A percentile compares a stretch with the other conserved stretches of the same genome.
phyloP scores from a whole-genome alignment of 2,329 filamentous ascomycete species.

The Neonectria ditissima region DNA sequence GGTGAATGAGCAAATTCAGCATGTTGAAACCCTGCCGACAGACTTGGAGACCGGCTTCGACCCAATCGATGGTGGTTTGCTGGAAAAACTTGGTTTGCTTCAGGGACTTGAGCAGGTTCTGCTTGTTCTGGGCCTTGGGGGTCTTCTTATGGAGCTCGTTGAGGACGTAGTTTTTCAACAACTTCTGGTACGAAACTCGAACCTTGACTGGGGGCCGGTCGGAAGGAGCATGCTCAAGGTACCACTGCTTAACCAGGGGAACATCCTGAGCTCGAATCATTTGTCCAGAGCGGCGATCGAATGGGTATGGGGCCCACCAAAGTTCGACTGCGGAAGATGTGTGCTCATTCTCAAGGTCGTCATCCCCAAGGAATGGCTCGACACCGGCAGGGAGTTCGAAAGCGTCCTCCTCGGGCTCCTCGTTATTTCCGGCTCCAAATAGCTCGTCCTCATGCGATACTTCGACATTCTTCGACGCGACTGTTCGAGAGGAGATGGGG shows the following conservation, averaged over 20 bases:
- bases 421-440: slow-evolving; percentile 83
- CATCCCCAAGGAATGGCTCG: slow-evolving; percentile 89
- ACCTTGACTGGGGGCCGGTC: slow-evolving; percentile 93
- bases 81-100: slow-evolving; percentile 99
- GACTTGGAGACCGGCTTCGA: slow-evolving; percentile 97
- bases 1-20: slow-evolving; percentile 96
- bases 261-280: slow-evolving; percentile 99
- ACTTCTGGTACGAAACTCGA: slow-evolving; percentile 96
- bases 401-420: slow-evolving; percentile 80
- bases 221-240: slow-evolving; percentile 92
- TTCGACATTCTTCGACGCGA: slow-evolving; percentile 93
- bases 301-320: slow-evolving; percentile 99
- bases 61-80: slow-evolving; percentile 99
- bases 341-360: slow-evolving; percentile 89
- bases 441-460: slow-evolving; percentile 93
- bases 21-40: slow-evolving; percentile 99
- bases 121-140: slow-evolving; percentile 94
- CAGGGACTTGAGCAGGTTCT: slow-evolving; percentile 87
- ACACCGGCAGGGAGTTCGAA: slow-evolving; percentile 85
- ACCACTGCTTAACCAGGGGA: slow-evolving; percentile 97
- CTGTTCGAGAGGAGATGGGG: slow-evolving; percentile 93
- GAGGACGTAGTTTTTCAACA: slow-evolving; percentile 94
- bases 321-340: slow-evolving; percentile 91
- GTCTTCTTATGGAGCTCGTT: slow-evolving; percentile 97
- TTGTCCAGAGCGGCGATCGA: slow-evolving; percentile 90